Evolutionary conservation across 495 filamentous ascomycete genomes (phyloP), one percentile per base, ranked within the genome.

Genomic region (Neurospora sp.): DNA sequence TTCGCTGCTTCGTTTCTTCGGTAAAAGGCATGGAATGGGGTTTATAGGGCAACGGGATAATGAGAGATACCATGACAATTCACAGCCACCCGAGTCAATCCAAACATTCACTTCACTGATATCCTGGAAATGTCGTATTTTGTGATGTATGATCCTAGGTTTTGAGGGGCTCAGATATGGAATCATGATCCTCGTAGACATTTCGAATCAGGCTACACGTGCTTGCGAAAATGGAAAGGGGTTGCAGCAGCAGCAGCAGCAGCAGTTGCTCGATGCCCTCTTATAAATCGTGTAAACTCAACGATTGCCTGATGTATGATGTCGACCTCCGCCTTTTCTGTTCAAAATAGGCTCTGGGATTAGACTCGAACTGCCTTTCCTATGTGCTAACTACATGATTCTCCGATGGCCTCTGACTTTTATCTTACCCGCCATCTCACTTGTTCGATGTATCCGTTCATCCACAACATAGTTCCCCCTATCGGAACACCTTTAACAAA

Each of bases 1-100:
- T 76, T 74, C 73, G 78, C 70, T 75, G 75, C 75, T 73, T 78
- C 72, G 44, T 76, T 66, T 66, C 74, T 73, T 78, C 76, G 78
- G 75, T 74, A 73, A 73, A 79, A 76, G 78, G 72, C 73, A 76
- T 71, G 77, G 73, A 72, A 74, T 27, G 53, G 53, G 75, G 78
- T 73, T 72, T 74, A 75, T 80, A 80, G 75, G 78, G 77, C 77
- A 80, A 79, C 73, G 75, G 73, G 74, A 79, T 79, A 78, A 79
- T 72, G 71, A 78, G 14, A 66, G 22, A 80, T 79, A 80, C 78
- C 76, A 77, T 71, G 61, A 76, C 71, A 71, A 76, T 68, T 39
- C 73, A 69, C 74, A 75, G 73, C 77, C 70, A 69, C 72, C 71
- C 72, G 59, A 75, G 70, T 70, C 69, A 75, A 74, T 74, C 42